Conservation (phyloP, 805 yeast species). For the Teunomyces aglyptinius region DNA sequence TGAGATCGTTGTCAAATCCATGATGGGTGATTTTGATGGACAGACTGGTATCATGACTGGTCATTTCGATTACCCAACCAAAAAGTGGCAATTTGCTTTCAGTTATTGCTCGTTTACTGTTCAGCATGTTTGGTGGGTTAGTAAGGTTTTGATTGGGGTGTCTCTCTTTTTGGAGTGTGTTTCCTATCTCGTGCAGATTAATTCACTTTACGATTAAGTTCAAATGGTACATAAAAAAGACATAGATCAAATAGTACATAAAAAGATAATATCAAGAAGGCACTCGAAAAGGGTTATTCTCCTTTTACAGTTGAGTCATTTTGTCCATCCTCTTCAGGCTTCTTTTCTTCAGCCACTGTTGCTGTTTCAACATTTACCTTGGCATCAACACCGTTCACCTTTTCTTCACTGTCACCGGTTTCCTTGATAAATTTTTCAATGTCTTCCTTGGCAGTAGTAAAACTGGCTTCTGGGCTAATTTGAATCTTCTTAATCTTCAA, state of each 20-base stretch:
- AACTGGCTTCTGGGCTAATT: conserved; percentile 53
- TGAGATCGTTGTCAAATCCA: conserved; percentile 84
- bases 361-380: conserved; percentile 1
- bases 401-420: conserved; percentile 2
- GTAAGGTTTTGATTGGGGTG: conserved; percentile 50
- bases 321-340: conserved; percentile 3
- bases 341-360: conserved; percentile 5
- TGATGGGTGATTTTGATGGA: conserved; percentile 97
- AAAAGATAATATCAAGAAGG: too few relatives aligned
- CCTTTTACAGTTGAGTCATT: conserved; percentile 6
- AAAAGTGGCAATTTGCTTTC: conserved; percentile 66
- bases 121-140: conserved; percentile 96
- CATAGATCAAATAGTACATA: neutral
- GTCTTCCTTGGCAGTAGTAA: conserved; percentile 56
- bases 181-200: neutral
- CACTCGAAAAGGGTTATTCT: neutral
- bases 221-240: neutral
- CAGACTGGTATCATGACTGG: conserved; percentile 85
- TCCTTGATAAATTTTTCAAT: conserved; percentile 42
- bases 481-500: conserved; percentile 52
- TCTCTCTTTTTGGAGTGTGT: conserved; percentile 18
- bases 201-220: neutral
- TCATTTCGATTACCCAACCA: conserved; percentile 41
- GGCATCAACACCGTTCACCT: conserved; percentile 1
- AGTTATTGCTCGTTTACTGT: conserved; percentile 75